Base-by-base conservation (phyloP, 768 basidiomycete genomes). In the Lactarius tabidus region DNA sequence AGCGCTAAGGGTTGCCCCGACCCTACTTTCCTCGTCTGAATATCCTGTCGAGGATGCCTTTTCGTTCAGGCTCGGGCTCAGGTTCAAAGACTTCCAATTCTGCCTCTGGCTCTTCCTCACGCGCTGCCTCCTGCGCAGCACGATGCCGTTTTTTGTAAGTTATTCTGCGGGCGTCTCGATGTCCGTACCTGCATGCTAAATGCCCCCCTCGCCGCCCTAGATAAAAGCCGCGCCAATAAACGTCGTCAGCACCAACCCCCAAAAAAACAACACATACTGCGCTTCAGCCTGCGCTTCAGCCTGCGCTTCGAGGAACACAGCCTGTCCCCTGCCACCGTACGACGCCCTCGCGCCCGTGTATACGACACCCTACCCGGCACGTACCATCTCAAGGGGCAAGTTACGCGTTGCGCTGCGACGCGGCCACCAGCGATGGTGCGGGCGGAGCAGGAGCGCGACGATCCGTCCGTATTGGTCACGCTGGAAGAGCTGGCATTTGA, bases 401-500 rank as follows among this genome's bases (percentile, higher is more conserved):
- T 61, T 65, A 7, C 59, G 64, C 23, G 59, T 33, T 17, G 28
- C 77, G 69, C 78, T 78, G 67, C 78, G 83, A 0, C 83, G 43
- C 84, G 7, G 74, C 74, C 36, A 86, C 6, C 89, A 72, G 39
- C 80, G 72, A 8, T 84, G 81, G 5, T 14, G 45, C 2, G 82
- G 71, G 31, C 83, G 72, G 67, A 84, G 76, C 4, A 89, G 87
- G 14, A 86, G 79, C 5, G 88, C 84, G 6, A 95, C 95, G 23
- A 92, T 81, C 20, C 95, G 88, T 5, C 79, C 78, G 73, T 96
- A 97, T 69, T 94, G 95, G 72, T 98, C 95, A 52, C 84, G 85
- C 8, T 83, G 79, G 48, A 91, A 66, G 9, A 95, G 72, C 69
- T 93, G 90, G 69, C 90, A 90, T 58, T 84, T 85, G 1, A 97